These are phyloP conservation scores for Dipodascus geniculatus DNA, from an alignment of 805 yeast species.

Conservation along the genomic window DNA sequence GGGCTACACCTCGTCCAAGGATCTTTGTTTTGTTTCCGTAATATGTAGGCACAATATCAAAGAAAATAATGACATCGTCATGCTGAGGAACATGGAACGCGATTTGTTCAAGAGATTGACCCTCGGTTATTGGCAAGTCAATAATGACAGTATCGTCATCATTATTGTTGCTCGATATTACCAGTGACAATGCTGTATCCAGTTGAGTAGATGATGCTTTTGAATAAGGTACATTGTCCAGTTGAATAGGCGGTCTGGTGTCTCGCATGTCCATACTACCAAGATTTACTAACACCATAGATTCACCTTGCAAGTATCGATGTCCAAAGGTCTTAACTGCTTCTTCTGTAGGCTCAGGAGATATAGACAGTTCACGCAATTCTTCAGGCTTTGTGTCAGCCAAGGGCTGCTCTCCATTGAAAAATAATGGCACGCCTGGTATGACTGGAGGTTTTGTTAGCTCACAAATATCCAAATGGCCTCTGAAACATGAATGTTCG, in stretches of 20 bases:
- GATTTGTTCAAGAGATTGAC: conserved; percentile 48
- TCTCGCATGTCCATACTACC: conserved; percentile 77
- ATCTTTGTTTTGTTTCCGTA: conserved; percentile 29
- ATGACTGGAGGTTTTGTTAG: conserved; percentile 28
- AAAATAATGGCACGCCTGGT: conserved; percentile 1
- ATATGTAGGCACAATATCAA: conserved; percentile 87
- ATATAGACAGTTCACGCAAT: no score
- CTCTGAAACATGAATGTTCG: conserved; percentile 89
- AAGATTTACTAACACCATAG: conserved; percentile 65
- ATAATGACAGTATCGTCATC: conserved; percentile 45
- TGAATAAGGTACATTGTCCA: conserved; percentile 64
- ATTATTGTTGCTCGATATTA: conserved; percentile 36
- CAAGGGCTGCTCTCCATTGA: conserved; percentile 4
- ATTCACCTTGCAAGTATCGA: conserved; percentile 52
- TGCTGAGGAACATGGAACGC: conserved; percentile 45
- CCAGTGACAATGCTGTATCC: conserved; percentile 76
- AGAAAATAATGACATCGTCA: conserved; percentile 41
- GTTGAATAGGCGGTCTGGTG: conserved; percentile 44
- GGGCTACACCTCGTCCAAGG: conserved; percentile 77
- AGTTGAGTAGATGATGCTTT: conserved; percentile 71
- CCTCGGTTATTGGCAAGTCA: conserved; percentile 74
- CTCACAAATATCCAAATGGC: conserved; percentile 63
- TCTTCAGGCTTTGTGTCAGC: not conserved
- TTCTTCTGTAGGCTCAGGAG: conserved; percentile 4
- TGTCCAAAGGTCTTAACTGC: conserved; percentile 83